Evolutionary conservation across 805 yeast genomes (phyloP).

Genomic region (Wickerhamomyces ciferrii): DNA sequence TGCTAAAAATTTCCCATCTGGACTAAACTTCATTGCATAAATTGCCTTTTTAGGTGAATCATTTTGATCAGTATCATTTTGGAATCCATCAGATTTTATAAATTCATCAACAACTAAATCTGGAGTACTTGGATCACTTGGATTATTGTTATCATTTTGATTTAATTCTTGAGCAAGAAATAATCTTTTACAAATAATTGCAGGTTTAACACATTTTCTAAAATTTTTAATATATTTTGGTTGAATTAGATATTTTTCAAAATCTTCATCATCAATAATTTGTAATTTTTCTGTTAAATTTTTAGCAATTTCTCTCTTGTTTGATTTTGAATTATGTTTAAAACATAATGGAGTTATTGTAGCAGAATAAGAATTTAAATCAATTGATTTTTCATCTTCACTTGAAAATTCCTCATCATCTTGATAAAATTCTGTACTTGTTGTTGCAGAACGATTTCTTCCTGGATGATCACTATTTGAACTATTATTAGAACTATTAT

Average conservation of each 20-base stretch:
- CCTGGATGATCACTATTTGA: neutral
- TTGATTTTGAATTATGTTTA: neutral
- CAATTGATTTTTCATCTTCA: constrained; percentile 5
- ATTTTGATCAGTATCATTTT: neutral
- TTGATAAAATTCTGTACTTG: neutral
- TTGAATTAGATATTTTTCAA: constrained; percentile 35
- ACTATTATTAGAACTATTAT: neutral
- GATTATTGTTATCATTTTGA: constrained; percentile 2
- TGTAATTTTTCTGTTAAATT: neutral
- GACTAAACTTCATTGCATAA: constrained; percentile 56
- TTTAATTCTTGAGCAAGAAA: constrained; percentile 64
- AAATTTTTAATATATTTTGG: constrained; percentile 53
- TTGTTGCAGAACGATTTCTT: neutral
- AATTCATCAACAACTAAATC: neutral
- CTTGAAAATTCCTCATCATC: constrained; percentile 1
- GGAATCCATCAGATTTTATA: neutral
- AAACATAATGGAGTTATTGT: constrained; percentile 13
- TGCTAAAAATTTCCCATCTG: constrained; percentile 80
- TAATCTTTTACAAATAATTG: constrained; percentile 41
- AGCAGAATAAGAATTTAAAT: constrained; percentile 10
- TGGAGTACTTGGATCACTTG: neutral
- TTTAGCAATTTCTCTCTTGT: neutral
- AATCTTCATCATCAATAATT: constrained; percentile 28
- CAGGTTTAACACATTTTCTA: constrained; percentile 40
- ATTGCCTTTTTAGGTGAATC: neutral